Evolutionary conservation across 176 grass and related monocot genomes (phyloP).

Genomic region (Oryza nivara): DNA sequence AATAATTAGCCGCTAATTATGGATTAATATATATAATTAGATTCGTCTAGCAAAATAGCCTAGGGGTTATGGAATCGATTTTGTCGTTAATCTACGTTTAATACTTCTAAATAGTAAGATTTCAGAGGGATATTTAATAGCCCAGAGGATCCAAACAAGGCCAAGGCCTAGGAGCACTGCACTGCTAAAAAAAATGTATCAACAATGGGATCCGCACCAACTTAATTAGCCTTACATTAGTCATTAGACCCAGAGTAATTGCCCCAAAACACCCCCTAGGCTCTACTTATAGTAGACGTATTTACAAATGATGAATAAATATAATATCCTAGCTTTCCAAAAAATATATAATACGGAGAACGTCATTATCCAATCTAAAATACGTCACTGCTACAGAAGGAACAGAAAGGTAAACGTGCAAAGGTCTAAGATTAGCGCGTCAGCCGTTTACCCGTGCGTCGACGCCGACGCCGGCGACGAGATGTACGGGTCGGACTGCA

Average conservation of each 20-base stretch:
- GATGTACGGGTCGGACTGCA: slow-evolving; percentile 53
- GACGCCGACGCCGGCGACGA: slow-evolving; percentile 57
- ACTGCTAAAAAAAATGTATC: too few species aligned
- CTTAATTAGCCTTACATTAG: not conserved
- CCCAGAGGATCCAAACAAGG: too few species aligned
- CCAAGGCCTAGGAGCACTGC: too few species aligned
- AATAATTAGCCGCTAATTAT: too few species aligned
- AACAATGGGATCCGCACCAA: not conserved
- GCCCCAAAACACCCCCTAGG: not conserved
- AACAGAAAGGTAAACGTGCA: not conserved
- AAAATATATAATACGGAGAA: not conserved
- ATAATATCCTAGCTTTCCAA: not conserved
- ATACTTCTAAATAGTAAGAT: too few species aligned
- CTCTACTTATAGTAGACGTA: not conserved
- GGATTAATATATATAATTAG: too few species aligned
- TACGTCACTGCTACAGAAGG: not conserved
- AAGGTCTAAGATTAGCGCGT: not conserved
- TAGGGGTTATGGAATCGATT: too few species aligned
- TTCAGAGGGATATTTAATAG: too few species aligned
- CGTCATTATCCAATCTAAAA: not conserved
- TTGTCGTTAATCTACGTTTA: too few species aligned
- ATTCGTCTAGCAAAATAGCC: too few species aligned
- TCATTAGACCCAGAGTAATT: not conserved
- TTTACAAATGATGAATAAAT: slow-evolving; percentile 13
- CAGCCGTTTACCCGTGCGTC: slow-evolving; percentile 28